Percentiles rank a stretch among this genome's conserved stretches.
phyloP scores from a whole-genome alignment of 1,284 basidiomycete genomes.

The Sphaerobolus stellatus region DNA sequence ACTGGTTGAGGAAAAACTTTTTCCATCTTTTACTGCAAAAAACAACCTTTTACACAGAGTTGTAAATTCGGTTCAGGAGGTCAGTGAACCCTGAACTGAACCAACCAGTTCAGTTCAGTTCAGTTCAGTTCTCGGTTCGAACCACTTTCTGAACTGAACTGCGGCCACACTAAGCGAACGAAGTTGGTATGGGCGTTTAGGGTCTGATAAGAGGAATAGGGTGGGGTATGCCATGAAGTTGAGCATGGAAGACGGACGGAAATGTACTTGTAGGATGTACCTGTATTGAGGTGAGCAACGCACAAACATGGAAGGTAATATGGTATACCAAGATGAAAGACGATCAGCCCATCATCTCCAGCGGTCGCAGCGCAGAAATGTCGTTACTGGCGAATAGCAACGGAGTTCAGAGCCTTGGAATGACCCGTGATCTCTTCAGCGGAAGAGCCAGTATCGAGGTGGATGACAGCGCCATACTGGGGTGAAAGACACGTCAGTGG shows the following conservation, averaged over 20 bases:
- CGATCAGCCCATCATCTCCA: constrained; percentile 79
- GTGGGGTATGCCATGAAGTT: not conserved
- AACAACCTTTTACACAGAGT: no score
- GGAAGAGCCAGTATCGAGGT: constrained; percentile 84
- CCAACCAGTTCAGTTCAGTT: no score
- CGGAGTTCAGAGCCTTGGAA: constrained; percentile 87
- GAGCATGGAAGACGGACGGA: constrained; percentile 47
- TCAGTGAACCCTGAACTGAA: no score
- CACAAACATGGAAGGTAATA: constrained; percentile 15
- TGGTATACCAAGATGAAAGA: constrained; percentile 71
- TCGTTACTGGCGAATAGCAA: constrained; percentile 85
- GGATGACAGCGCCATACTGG: constrained; percentile 86
- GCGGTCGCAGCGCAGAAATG: constrained; percentile 91
- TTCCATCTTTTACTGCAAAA: no score
- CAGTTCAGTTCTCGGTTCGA: no score
- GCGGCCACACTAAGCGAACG: no score
- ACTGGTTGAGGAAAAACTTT: no score
- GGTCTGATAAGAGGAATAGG: constrained; percentile 42
- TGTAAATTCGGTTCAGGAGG: no score
- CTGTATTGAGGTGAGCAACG: constrained; percentile 35
- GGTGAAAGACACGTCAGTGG: not conserved
- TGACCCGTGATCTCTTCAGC: constrained; percentile 95
- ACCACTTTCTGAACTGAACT: no score
- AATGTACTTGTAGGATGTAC: constrained; percentile 86
- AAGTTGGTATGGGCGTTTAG: constrained; percentile 91